These are phyloP conservation scores for Diaporthe australafricana DNA, from an alignment of 2,329 filamentous ascomycete genomes.

Conservation along the genomic window DNA sequence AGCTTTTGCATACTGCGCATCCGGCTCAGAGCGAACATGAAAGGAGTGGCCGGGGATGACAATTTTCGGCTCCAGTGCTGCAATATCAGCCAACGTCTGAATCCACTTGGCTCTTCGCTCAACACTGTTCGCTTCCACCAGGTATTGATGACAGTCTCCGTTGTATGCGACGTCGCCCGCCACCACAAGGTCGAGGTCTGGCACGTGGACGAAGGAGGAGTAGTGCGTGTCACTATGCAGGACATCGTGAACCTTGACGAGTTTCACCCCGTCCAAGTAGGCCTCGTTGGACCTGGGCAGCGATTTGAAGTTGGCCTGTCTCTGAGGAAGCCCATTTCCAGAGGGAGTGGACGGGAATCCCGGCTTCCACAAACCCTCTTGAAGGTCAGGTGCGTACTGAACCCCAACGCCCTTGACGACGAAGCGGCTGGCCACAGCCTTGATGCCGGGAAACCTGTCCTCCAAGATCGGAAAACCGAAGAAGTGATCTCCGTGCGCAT, in stretches of 20 bases:
- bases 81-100: neutral
- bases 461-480: slow-evolving; percentile 23
- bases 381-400: slow-evolving; percentile 10
- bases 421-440: slow-evolving; percentile 6
- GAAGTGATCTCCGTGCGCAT: slow-evolving; percentile 25
- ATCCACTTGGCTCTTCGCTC: slow-evolving; percentile 10
- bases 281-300: neutral
- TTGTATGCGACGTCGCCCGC: slow-evolving; percentile 16
- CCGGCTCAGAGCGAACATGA: slow-evolving; percentile 3
- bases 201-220: slow-evolving; percentile 14
- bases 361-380: slow-evolving; percentile 2
- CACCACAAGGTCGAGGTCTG: neutral
- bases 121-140: neutral
- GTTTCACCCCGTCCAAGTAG: neutral
- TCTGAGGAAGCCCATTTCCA: neutral
- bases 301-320: neutral
- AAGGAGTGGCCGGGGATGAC: slow-evolving; percentile 12
- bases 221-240: slow-evolving; percentile 3
- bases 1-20: neutral
- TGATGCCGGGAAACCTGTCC: slow-evolving; percentile 2
- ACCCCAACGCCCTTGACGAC: neutral
- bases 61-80: neutral
- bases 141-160: slow-evolving; percentile 11
- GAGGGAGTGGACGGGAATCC: neutral
- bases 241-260: neutral